These are phyloP conservation scores for Xylaria grammica DNA, from an alignment of 495 filamentous ascomycete genomes.

Conservation along the genomic window DNA sequence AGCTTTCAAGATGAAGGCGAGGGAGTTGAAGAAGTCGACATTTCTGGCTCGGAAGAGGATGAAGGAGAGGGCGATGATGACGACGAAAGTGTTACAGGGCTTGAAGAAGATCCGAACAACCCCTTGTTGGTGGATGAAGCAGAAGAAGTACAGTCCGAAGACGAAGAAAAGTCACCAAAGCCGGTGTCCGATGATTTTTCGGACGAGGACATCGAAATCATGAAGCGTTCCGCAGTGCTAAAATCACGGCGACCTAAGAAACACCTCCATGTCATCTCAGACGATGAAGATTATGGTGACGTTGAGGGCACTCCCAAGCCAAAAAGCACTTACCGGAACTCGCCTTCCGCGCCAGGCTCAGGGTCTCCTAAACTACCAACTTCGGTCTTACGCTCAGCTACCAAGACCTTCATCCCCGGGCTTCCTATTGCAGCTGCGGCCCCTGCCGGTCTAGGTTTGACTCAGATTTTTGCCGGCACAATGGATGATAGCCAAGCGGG, in stretches of 20 bases:
- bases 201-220: conserved; percentile 48
- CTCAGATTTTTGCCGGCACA: conserved; percentile 92
- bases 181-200: conserved; percentile 43
- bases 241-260: conserved; percentile 47
- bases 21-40: conserved; percentile 51
- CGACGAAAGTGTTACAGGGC: conserved; percentile 39
- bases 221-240: conserved; percentile 41
- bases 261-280: conserved; percentile 53
- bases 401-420: conserved; percentile 64
- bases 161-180: conserved; percentile 32
- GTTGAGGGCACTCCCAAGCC: conserved; percentile 51
- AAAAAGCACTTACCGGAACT: conserved; percentile 40
- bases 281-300: conserved; percentile 71
- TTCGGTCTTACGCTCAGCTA: conserved; percentile 61
- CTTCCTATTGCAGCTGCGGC: conserved; percentile 56
- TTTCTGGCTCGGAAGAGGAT: conserved; percentile 55
- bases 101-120: conserved; percentile 29
- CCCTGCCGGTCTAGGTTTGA: conserved; percentile 73
- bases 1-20: conserved; percentile 59
- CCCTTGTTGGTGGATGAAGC: conserved; percentile 45
- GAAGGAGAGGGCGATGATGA: conserved; percentile 27
- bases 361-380: conserved; percentile 54
- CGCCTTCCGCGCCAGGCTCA: conserved; percentile 40
- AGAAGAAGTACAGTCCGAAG: conserved; percentile 62
- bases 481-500: conserved; percentile 68